Base-by-base conservation (phyloP, 179 eudicot genomes). In the Silene noctiflora region DNA sequence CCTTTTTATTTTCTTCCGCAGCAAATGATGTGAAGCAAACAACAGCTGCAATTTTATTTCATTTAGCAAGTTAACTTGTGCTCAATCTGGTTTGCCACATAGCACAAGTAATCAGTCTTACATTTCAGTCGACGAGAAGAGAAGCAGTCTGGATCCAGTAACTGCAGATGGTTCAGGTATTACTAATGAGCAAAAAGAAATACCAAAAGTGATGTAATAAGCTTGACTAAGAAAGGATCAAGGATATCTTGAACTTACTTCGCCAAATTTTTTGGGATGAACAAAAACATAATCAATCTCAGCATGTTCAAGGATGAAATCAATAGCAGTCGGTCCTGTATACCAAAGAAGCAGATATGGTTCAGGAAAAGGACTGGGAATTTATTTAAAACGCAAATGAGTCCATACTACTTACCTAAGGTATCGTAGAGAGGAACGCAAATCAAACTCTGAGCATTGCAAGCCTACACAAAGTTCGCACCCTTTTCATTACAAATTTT, bases 351-450 rank as follows among this genome's bases (percentile, higher is more conserved):
- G n/a, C 63, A 59, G 31, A 14, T 21, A 33, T 10, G 7, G 64
- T 16, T 69, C 53, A 75, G 17, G 64, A 22, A 59, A 56, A 56
- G 20, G 60, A 56, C 60, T n/a, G 60, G 9, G 60, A 56, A 56
- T 16, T 56, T 17, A 56, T 16, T 56, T 17, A 56, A 56, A n/a
- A n/a, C 1, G 7, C 19, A 56, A 21, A 39, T 11, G 33, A 27
- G 29, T 29, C 55, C 31, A 12, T n/a, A 59, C 12, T 48, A 60
- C 72, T 0, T 76, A 93, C 99, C 99, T 19, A 95, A 88, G 68
- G 97, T 95, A 73, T 95, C 99, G 76, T 95, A 95, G 11, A 95
- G 97, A 84, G 99, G 99, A 44, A 95, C 97, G 80, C 99, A 95
- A 71, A 95, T 87, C 79, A 91, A 83, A 81, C 91, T 89, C 79